Conservation (phyloP, 345 rosid genomes). For the Punica granatum region DNA sequence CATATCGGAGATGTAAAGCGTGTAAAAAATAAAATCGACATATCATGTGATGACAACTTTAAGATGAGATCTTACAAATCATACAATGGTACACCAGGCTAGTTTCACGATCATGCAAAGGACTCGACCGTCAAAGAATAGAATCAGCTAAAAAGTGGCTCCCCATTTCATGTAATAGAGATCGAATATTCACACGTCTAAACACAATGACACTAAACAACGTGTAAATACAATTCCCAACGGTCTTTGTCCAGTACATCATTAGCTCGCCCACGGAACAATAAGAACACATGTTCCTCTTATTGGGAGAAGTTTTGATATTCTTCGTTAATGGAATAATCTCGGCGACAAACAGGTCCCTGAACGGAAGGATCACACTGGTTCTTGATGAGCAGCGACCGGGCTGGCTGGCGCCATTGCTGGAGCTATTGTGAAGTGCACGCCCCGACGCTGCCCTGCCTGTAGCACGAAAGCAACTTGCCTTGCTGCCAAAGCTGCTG, state of each 20-base stretch:
- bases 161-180: not conserved
- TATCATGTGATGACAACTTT: too few species aligned
- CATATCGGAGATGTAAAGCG: too few species aligned
- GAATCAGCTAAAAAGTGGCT: not conserved
- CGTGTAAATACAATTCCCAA: not conserved
- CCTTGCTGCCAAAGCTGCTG: constrained; percentile 73
- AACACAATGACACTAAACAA: not conserved
- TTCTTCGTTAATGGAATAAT: not conserved
- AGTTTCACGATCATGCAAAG: too few species aligned
- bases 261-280: not conserved
- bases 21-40: too few species aligned
- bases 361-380: constrained; percentile 21
- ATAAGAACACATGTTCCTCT: not conserved
- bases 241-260: not conserved
- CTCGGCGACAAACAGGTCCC: not conserved
- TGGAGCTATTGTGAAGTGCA: constrained; percentile 63
- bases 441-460: constrained; percentile 65
- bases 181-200: not conserved
- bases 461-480: constrained; percentile 83
- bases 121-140: too few species aligned
- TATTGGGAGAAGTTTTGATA: too few species aligned
- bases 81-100: not conserved
- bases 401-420: constrained; percentile 41
- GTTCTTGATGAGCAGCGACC: constrained; percentile 36
- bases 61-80: too few species aligned